Conservation (phyloP, 2,329 filamentous ascomycete species). For the Drechslera avenae region DNA sequence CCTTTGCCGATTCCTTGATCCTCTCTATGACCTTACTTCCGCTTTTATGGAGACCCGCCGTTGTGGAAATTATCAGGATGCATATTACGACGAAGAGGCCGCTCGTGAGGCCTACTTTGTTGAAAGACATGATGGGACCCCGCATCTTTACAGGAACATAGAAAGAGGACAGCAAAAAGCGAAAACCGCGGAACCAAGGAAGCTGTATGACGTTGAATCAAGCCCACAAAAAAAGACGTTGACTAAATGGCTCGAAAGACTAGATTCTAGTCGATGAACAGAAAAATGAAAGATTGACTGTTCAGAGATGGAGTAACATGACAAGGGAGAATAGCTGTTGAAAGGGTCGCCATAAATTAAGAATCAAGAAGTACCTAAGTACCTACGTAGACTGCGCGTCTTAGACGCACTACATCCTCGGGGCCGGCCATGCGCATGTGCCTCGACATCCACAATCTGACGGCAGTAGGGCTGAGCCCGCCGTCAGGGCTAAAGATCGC, state of each 20-base stretch:
- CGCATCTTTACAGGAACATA: background rate
- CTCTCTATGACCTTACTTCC: slow-evolving; percentile 14
- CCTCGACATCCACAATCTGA: background rate
- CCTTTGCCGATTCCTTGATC: slow-evolving; percentile 20
- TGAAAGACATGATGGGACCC: background rate
- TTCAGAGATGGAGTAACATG: too few relatives aligned
- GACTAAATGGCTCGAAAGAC: too few relatives aligned
- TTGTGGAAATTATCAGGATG: slow-evolving; percentile 16
- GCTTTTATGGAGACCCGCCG: slow-evolving; percentile 11
- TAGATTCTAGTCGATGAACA: too few relatives aligned
- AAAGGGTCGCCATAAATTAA: too few relatives aligned
- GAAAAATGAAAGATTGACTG: too few relatives aligned
- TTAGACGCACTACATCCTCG: too few relatives aligned
- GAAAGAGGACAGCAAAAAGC: background rate
- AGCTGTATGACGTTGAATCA: too few relatives aligned
- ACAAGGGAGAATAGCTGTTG: too few relatives aligned
- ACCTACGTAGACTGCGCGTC: too few relatives aligned
- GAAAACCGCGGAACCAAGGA: background rate
- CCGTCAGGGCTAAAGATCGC: background rate
- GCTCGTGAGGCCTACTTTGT: background rate
- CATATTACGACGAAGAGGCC: slow-evolving; percentile 14
- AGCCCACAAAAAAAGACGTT: too few relatives aligned
- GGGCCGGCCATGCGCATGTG: too few relatives aligned
- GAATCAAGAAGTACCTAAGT: too few relatives aligned
- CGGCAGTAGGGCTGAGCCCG: background rate